A percentile compares a stretch with the other conserved stretches of the same genome.
Evolutionary conservation across 2,329 filamentous ascomycete species (phyloP).

Genomic region (Arthrocladium fulminans): DNA sequence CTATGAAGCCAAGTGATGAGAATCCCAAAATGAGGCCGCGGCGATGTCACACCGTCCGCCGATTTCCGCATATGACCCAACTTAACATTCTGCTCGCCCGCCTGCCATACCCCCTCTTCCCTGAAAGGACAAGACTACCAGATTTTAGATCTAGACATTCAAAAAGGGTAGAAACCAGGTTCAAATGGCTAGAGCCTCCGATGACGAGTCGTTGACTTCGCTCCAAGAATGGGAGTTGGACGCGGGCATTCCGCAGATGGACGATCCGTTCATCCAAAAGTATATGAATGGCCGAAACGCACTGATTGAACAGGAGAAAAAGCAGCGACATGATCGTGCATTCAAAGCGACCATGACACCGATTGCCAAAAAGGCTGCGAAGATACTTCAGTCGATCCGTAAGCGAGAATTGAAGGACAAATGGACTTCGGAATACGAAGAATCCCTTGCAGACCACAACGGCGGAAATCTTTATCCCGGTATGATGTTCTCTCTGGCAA

Average conservation of each 20-base stretch:
- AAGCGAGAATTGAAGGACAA: slow-evolving; percentile 64
- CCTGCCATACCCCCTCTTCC: no score
- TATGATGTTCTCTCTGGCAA: slow-evolving; percentile 87
- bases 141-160: background rate
- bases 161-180: no score
- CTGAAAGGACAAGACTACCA: background rate
- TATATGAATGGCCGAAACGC: slow-evolving; percentile 68
- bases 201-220: slow-evolving; percentile 17
- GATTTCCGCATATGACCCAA: no score
- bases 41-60: no score
- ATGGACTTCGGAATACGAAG: slow-evolving; percentile 68
- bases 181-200: slow-evolving; percentile 11
- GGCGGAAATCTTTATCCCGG: slow-evolving; percentile 66
- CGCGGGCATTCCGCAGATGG: slow-evolving; percentile 38
- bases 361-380: slow-evolving; percentile 65
- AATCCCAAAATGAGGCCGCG: no score
- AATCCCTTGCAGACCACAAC: slow-evolving; percentile 54
- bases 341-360: slow-evolving; percentile 70
- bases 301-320: slow-evolving; percentile 72
- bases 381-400: slow-evolving; percentile 71
- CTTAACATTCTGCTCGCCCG: no score
- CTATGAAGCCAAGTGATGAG: no score
- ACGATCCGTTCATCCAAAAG: slow-evolving; percentile 71
- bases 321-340: slow-evolving; percentile 65
- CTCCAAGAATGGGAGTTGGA: slow-evolving; percentile 29